Conservation (phyloP, 176 grass and related monocot species). For the Juncus inflexus region DNA sequence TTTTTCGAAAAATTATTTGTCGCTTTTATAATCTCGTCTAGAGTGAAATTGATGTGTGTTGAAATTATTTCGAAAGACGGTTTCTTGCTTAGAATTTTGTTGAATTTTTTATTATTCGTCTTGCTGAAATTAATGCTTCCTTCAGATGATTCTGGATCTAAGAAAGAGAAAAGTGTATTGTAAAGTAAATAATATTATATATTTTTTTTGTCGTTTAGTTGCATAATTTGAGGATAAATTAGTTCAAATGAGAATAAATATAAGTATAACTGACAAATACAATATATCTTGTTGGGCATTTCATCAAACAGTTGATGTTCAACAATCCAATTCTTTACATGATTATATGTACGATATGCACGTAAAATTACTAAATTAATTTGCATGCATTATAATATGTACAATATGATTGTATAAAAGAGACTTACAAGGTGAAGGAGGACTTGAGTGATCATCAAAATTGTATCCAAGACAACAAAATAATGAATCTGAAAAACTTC, state of each 20-base stretch:
- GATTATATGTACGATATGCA: too few species aligned
- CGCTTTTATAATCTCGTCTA: conserved; percentile 71
- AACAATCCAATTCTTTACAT: too few species aligned
- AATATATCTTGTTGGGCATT: too few species aligned
- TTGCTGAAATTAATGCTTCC: conserved; percentile 41
- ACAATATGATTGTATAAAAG: neutral
- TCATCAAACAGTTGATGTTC: too few species aligned
- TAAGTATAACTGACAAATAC: neutral
- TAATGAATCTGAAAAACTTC: neutral
- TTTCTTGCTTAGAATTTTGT: conserved; percentile 27
- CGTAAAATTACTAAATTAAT: too few species aligned
- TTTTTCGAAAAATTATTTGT: conserved; percentile 78
- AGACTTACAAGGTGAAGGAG: conserved; percentile 10
- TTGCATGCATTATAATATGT: too few species aligned
- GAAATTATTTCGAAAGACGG: conserved; percentile 43
- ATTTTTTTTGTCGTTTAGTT: conserved; percentile 24
- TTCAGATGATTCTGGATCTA: conserved; percentile 31
- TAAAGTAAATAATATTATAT: neutral
- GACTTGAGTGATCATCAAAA: neutral
- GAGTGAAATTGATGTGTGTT: conserved; percentile 47
- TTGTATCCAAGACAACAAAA: conserved; percentile 9
- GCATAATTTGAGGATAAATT: neutral
- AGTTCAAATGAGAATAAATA: neutral
- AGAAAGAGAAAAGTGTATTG: conserved; percentile 14
- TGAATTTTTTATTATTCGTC: conserved; percentile 33